These are phyloP conservation scores for Cronartium quercuum DNA, from an alignment of 1,284 basidiomycete genomes.

Conservation along the genomic window DNA sequence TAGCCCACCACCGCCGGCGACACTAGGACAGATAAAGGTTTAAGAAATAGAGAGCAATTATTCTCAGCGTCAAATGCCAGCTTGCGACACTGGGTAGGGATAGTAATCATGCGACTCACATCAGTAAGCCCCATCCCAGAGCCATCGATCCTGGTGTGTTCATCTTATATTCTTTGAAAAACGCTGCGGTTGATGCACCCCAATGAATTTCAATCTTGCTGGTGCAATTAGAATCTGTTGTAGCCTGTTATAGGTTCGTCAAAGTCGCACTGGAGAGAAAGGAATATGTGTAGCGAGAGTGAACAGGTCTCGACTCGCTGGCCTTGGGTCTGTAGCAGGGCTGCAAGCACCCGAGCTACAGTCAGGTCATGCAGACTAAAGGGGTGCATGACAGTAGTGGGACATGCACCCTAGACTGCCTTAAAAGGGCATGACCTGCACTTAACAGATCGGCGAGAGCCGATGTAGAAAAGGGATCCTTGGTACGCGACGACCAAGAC, in stretches of 20 bases:
- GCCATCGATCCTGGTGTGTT: conserved; percentile 38
- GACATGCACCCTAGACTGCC: no score
- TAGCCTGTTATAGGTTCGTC: no score
- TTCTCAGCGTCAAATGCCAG: not conserved
- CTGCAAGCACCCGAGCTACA: no score
- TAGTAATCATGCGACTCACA: not conserved
- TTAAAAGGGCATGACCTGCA: no score
- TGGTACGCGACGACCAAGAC: no score
- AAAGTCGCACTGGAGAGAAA: no score
- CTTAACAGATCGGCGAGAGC: no score
- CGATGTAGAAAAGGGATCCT: no score
- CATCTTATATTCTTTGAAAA: conserved; percentile 15
- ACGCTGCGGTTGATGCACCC: not conserved
- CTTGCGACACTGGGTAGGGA: not conserved
- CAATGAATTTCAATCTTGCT: not conserved
- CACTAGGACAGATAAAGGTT: conserved; percentile 46
- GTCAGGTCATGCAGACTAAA: no score
- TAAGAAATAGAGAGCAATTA: not conserved
- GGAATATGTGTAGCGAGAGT: no score
- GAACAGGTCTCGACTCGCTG: not conserved
- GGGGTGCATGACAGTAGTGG: no score
- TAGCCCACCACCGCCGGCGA: conserved; percentile 44
- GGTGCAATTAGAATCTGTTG: no score
- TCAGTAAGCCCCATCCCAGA: conserved; percentile 30
- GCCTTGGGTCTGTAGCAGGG: not conserved